phyloP scores from a whole-genome alignment of 306 rosid species.

The Senna tora region DNA sequence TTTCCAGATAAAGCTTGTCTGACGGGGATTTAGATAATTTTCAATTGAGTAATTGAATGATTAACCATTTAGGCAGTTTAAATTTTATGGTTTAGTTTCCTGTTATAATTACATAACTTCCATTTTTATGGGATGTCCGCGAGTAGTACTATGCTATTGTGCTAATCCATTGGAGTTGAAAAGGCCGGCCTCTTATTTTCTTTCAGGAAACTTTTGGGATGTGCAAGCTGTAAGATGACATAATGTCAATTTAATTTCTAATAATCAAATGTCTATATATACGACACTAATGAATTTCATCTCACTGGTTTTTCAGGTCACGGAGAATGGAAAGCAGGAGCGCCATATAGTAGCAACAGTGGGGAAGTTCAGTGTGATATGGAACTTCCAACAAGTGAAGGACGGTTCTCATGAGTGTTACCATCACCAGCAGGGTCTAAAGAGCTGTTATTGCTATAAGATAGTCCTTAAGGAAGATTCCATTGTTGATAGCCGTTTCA shows the following conservation, averaged over 20 bases:
- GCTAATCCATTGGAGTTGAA: neutral
- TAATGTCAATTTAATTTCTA: neutral
- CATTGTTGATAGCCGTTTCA: conserved; percentile 93
- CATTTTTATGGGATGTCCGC: too few relatives aligned
- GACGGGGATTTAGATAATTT: neutral
- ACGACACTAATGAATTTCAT: neutral
- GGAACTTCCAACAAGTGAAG: conserved; percentile 98
- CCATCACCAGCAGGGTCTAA: conserved; percentile 82
- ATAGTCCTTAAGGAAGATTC: conserved; percentile 95
- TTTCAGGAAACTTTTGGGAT: neutral
- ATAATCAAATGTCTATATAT: neutral
- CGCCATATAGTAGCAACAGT: conserved; percentile 96
- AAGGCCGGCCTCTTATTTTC: neutral
- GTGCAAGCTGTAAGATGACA: neutral
- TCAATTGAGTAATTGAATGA: neutral
- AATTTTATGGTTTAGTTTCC: neutral
- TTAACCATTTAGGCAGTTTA: neutral
- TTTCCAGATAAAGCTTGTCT: neutral
- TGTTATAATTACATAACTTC: neutral
- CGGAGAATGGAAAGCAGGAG: conserved; percentile 97
- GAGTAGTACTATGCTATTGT: neutral
- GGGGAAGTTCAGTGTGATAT: conserved; percentile 95
- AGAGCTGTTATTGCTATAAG: conserved; percentile 98
- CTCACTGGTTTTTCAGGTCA: conserved; percentile 58
- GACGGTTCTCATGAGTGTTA: conserved; percentile 91